Evolutionary conservation across 2,329 filamentous ascomycete species (phyloP), one percentile per base, ranked within the genome.

Genomic region (Cladosporium sp.): DNA sequence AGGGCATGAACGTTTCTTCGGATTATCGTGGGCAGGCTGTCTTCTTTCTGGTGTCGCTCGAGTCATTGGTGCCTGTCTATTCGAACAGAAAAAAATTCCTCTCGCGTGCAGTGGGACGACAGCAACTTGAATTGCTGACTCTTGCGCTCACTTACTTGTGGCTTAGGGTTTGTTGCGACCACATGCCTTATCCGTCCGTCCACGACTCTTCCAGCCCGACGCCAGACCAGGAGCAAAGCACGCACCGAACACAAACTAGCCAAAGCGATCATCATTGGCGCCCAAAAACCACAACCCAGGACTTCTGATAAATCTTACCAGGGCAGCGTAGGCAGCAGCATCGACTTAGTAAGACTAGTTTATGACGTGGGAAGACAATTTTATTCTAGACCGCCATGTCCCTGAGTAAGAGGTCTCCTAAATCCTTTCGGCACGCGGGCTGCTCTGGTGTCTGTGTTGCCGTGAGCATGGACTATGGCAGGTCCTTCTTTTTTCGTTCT

Each of bases 361-460:
- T 44, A 44, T 44, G 38, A 44, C 38, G 38, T 44, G 38, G 38
- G 18, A 21, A n/a, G 15, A 11, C 36, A 41, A 44, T 44, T 44
- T 44, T 14, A 8, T 18, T 28, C 47, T 51, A 28, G 26, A 54
- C 51, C 51, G 51, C 51, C 51, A 54, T 32, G 12, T 54, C 26
- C 24, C 51, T 32, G 51, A 15, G 24, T 18, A 30, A 30, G 26
- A 54, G 18, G 36, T 18, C 11, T 41, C 36, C 15, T n/a, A 28
- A 28, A 28, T 54, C 28, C 24, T 54, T 54, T 54, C 34, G 24
- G 24, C 26, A 54, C 51, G 30, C 51, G 51, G 30, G 51, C 51
- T 54, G 12, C 51, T 54, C 51, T 54, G 28, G 51, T 32, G 30
- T 54, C 51, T 54, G 51, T 54, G 51, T 32, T 30, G 51, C 51